A percentile compares a stretch with the other conserved stretches of the same genome.
Evolutionary conservation across 176 grass and related monocot species (phyloP).

Genomic region (Aechmea fasciata): DNA sequence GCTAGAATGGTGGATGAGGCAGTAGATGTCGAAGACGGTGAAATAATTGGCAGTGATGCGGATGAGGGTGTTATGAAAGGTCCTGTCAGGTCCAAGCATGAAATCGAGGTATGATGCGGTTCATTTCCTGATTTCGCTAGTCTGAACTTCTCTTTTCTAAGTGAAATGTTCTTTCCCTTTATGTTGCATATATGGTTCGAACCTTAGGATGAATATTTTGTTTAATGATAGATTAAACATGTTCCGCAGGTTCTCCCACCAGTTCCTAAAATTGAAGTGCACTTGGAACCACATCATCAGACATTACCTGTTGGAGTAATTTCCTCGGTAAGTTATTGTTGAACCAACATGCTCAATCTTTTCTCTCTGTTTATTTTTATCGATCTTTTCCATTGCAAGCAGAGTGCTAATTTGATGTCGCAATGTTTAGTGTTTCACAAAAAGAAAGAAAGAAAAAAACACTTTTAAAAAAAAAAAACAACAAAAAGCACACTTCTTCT

Average conservation of each 20-base stretch:
- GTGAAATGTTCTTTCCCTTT: background rate
- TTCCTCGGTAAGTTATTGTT: constrained; percentile 52
- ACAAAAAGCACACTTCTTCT: background rate
- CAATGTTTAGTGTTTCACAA: too few relatives aligned
- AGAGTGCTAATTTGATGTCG: background rate
- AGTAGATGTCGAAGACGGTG: constrained; percentile 58
- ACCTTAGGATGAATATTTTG: background rate
- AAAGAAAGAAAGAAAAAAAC: too few relatives aligned
- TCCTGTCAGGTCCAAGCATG: constrained; percentile 36
- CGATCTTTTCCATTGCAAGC: background rate
- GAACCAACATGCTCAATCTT: background rate
- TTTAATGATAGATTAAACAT: constrained; percentile 19
- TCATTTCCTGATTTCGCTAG: constrained; percentile 1
- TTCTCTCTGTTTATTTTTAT: background rate
- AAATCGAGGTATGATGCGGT: constrained; percentile 37
- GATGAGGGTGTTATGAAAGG: constrained; percentile 39
- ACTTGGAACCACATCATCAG: constrained; percentile 66
- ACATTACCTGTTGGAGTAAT: constrained; percentile 60
- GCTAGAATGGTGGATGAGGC: constrained; percentile 11
- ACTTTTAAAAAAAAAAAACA: too few relatives aligned
- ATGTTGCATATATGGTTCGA: background rate
- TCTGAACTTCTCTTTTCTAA: constrained; percentile 4
- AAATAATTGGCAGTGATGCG: constrained; percentile 37
- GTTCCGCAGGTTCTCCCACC: constrained; percentile 50
- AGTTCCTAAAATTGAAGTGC: constrained; percentile 66